These are phyloP conservation scores for Paramarasmius palmivorus DNA, from an alignment of 1,284 basidiomycete species.

Conservation along the genomic window DNA sequence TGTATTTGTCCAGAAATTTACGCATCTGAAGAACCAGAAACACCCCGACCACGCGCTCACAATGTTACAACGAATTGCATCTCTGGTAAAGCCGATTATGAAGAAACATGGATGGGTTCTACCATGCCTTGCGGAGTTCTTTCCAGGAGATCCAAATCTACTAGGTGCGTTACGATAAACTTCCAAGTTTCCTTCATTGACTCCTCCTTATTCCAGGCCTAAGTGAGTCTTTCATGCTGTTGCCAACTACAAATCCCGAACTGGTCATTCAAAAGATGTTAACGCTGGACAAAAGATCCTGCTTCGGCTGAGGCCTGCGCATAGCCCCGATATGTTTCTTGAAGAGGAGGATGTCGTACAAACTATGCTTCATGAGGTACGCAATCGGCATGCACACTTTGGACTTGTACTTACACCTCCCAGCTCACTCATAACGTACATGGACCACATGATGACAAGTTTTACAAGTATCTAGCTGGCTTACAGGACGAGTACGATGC, in stretches of 20 bases:
- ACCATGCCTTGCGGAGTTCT: conserved; percentile 84
- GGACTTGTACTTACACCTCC: neutral
- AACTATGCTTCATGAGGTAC: conserved; percentile 86
- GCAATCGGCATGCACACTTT: conserved; percentile 9
- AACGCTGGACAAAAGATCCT: conserved; percentile 81
- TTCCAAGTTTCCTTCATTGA: conserved; percentile 13
- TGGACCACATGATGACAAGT: conserved; percentile 82
- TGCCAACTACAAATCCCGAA: neutral
- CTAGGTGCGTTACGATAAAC: conserved; percentile 54
- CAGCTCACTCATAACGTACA: conserved; percentile 88
- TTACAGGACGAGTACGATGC: conserved; percentile 83
- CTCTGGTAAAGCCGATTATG: conserved; percentile 90
- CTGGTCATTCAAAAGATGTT: conserved; percentile 50
- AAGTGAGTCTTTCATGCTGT: conserved; percentile 24
- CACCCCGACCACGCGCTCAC: conserved; percentile 60
- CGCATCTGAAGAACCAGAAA: conserved; percentile 64
- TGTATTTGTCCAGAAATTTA: conserved; percentile 59
- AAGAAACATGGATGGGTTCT: conserved; percentile 77
- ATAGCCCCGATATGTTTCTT: conserved; percentile 71
- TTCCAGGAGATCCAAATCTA: conserved; percentile 72
- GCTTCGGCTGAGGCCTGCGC: conserved; percentile 72
- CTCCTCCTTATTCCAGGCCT: conserved; percentile 22
- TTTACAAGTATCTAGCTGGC: conserved; percentile 76
- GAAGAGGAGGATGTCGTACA: conserved; percentile 73
- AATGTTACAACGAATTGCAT: conserved; percentile 74